Evolutionary conservation across 2,329 filamentous ascomycete genomes (phyloP).

Genomic region (Cytospora chrysosperma): DNA sequence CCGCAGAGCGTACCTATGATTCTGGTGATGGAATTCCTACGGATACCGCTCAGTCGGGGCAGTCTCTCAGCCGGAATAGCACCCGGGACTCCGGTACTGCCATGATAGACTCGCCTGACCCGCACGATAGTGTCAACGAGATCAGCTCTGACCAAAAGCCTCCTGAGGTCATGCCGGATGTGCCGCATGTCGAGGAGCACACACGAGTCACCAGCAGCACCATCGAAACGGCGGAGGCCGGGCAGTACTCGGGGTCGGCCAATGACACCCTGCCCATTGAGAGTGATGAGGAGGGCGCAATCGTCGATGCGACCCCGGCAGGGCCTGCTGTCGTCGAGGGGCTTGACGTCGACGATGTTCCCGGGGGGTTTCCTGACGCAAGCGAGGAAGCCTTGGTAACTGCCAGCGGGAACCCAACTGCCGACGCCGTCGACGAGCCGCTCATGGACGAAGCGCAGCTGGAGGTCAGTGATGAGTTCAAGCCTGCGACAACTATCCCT

Average conservation of each 20-base stretch:
- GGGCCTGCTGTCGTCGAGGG: background rate
- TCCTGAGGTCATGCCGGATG: background rate
- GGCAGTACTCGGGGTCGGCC: background rate
- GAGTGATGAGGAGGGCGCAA: background rate
- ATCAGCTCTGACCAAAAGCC: background rate
- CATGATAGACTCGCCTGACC: conserved; percentile 11
- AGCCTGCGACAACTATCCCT: background rate
- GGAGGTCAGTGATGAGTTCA: conserved; percentile 2
- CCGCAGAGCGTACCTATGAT: conserved; percentile 1
- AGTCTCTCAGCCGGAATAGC: background rate
- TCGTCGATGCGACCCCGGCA: background rate
- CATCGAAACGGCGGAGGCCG: background rate
- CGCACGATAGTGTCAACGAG: conserved; percentile 3
- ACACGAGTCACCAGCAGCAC: background rate
- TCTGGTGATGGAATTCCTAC: background rate
- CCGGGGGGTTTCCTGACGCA: background rate
- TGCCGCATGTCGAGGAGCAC: background rate
- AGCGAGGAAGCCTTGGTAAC: background rate
- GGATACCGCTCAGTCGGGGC: background rate
- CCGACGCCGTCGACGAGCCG: background rate
- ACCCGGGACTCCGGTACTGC: conserved; percentile 9
- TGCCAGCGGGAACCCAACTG: background rate
- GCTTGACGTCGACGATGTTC: background rate
- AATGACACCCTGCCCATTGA: background rate
- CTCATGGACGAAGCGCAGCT: conserved; percentile 1